These are phyloP conservation scores for Aspergillus nanangensis DNA, from an alignment of 495 filamentous ascomycete genomes.

Conservation along the genomic window DNA sequence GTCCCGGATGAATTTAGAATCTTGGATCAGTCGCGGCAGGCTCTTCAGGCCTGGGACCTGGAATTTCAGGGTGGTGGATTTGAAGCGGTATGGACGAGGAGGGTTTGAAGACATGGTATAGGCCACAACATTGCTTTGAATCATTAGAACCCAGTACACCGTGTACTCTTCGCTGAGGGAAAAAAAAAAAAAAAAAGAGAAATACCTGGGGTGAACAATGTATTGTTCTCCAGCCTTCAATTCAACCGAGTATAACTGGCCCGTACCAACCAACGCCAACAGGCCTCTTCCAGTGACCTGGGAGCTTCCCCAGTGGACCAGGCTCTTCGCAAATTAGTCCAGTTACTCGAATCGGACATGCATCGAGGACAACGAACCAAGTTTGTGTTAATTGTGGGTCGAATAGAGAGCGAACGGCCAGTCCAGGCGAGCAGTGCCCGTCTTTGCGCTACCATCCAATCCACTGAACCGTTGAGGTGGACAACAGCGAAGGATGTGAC, in stretches of 20 bases:
- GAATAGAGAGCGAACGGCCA: constrained; percentile 75
- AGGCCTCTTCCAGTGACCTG: constrained; percentile 82
- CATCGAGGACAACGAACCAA: constrained; percentile 42
- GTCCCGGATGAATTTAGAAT: constrained; percentile 64
- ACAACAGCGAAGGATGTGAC: constrained; percentile 80
- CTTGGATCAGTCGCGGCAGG: constrained; percentile 50
- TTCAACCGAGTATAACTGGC: constrained; percentile 79
- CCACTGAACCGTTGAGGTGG: constrained; percentile 86
- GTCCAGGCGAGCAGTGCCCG: constrained; percentile 91
- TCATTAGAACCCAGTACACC: constrained; percentile 3
- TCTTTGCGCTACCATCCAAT: constrained; percentile 89
- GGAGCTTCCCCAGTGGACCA: constrained; percentile 89
- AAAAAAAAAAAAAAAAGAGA: not conserved
- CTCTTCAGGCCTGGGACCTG: constrained; percentile 65
- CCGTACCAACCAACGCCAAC: constrained; percentile 75
- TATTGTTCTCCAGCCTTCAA: constrained; percentile 80
- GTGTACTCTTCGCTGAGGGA: too few species aligned
- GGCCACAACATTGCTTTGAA: constrained; percentile 73
- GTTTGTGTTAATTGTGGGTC: constrained; percentile 66
- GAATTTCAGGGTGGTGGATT: constrained; percentile 67
- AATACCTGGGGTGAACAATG: constrained; percentile 72
- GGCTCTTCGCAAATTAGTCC: constrained; percentile 53
- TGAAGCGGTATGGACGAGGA: constrained; percentile 80
- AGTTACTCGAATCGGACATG: not conserved
- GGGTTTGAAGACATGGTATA: constrained; percentile 72